Base-by-base conservation (phyloP, 75 land plant species). In the Ceratopteris richardii region DNA sequence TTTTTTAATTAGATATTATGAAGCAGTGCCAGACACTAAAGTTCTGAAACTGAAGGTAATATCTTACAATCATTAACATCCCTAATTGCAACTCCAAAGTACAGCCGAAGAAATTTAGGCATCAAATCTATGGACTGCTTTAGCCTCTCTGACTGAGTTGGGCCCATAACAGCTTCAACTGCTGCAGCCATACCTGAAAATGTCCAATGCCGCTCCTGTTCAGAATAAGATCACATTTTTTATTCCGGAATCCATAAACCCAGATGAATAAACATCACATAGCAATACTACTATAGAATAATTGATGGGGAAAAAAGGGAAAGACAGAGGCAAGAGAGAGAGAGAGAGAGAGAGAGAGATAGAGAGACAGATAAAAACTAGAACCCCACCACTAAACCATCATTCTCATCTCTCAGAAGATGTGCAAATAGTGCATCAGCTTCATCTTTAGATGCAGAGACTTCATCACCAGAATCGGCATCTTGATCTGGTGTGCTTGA, bases 331-430 rank as follows among this genome's bases (percentile, higher is more conserved):
- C n/a, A n/a, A n/a, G n/a, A n/a, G n/a, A n/a, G n/a, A n/a, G n/a
- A n/a, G n/a, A n/a, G n/a, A n/a, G n/a, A n/a, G n/a, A n/a, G n/a
- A n/a, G n/a, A n/a, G n/a, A n/a, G n/a, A n/a, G n/a, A n/a, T n/a
- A n/a, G n/a, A n/a, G n/a, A n/a, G n/a, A n/a, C n/a, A n/a, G n/a
- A n/a, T n/a, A n/a, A n/a, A n/a, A n/a, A n/a, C n/a, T n/a, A n/a
- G n/a, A n/a, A n/a, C 37, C 85, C 44, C 80, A 92, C 97, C 53
- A 85, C 72, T 40, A 93, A 67, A 10, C 98, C 98, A 70, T 93
- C 98, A 81, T 93, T 93, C 56, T 93, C 98, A 73, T 93, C 98
- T 66, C 83, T 93, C 2, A 93, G 74, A 69, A 93, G 87, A 20
- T 89, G 90, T 56, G 84, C 78, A 68, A 82, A 88, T 17, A 80